Conservation (phyloP, 768 basidiomycete genomes). For the Favolaschia claudopus region DNA sequence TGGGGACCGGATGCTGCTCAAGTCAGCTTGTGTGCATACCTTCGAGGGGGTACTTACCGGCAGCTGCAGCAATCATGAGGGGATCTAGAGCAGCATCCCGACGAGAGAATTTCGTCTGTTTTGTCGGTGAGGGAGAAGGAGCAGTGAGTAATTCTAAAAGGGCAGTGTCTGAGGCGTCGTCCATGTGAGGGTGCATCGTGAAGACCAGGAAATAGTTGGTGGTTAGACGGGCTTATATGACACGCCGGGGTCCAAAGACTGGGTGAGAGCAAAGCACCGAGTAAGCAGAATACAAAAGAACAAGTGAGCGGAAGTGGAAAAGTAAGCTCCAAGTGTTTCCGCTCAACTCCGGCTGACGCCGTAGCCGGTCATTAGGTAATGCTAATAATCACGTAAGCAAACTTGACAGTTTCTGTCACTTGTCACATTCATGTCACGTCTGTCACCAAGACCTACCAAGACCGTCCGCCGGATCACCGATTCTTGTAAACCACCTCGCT, state of each 20-base stretch:
- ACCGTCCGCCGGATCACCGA: too few species aligned
- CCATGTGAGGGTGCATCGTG: slow-evolving; percentile 22
- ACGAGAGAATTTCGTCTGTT: slow-evolving; percentile 55
- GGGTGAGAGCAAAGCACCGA: too few species aligned
- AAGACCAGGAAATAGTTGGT: not conserved
- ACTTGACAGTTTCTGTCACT: too few species aligned
- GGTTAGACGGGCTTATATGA: not conserved
- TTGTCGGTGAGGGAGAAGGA: slow-evolving; percentile 49
- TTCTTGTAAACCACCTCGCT: too few species aligned
- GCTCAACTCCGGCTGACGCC: too few species aligned
- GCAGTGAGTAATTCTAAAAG: slow-evolving; percentile 73
- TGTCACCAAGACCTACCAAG: too few species aligned
- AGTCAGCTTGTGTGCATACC: not conserved
- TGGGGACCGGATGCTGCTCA: slow-evolving; percentile 72
- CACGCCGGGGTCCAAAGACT: not conserved
- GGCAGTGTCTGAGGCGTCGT: slow-evolving; percentile 57
- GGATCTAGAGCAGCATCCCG: slow-evolving; percentile 82
- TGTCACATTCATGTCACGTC: too few species aligned
- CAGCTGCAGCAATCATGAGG: slow-evolving; percentile 76
- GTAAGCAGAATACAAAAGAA: too few species aligned
- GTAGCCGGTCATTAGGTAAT: too few species aligned
- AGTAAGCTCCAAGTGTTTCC: too few species aligned
- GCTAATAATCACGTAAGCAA: too few species aligned
- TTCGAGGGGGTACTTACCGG: slow-evolving; percentile 5
- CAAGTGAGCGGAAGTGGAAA: too few species aligned